A percentile compares a stretch with the other conserved stretches of the same genome.
Conservation (phyloP, 768 basidiomycete species). For the Boletus eberwhitei region DNA sequence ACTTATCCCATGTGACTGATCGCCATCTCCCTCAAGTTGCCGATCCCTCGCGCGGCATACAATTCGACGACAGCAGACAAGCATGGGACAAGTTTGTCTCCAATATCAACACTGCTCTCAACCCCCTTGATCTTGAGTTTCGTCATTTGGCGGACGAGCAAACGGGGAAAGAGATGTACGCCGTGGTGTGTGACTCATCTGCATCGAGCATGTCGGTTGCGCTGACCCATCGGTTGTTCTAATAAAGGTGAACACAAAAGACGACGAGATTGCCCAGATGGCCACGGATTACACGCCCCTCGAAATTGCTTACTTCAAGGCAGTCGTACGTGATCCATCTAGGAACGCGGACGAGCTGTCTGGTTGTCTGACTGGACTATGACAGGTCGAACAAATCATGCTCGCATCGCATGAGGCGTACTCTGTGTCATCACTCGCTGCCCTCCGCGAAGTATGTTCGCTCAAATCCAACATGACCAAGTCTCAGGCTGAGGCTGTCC, state of each 20-base stretch:
- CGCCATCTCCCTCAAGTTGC: slow-evolving; percentile 39
- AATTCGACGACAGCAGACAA: slow-evolving; percentile 37
- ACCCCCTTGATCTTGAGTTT: slow-evolving; percentile 73
- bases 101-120: slow-evolving; percentile 57
- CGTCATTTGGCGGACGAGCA: slow-evolving; percentile 59
- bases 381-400: slow-evolving; percentile 85
- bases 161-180: slow-evolving; percentile 61
- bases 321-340: slow-evolving; percentile 50
- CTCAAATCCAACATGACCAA: slow-evolving; percentile 68
- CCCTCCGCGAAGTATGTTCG: slow-evolving; percentile 63
- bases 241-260: slow-evolving; percentile 70
- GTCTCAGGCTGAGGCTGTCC: slow-evolving; percentile 66
- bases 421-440: slow-evolving; percentile 74
- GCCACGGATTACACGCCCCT: slow-evolving; percentile 77
- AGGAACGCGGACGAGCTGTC: no score
- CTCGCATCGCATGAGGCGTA: slow-evolving; percentile 70
- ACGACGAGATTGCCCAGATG: slow-evolving; percentile 78
- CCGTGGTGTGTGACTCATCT: slow-evolving; percentile 49
- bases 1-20: background rate
- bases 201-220: background rate
- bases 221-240: background rate
- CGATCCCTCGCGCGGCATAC: slow-evolving; percentile 48
- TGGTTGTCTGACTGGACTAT: background rate
- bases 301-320: slow-evolving; percentile 85
- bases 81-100: slow-evolving; percentile 61